Percentiles rank a stretch among this genome's conserved stretches.
Evolutionary conservation across 139 green algal genomes (phyloP).

Genomic region (Chlorella ohadii): DNA sequence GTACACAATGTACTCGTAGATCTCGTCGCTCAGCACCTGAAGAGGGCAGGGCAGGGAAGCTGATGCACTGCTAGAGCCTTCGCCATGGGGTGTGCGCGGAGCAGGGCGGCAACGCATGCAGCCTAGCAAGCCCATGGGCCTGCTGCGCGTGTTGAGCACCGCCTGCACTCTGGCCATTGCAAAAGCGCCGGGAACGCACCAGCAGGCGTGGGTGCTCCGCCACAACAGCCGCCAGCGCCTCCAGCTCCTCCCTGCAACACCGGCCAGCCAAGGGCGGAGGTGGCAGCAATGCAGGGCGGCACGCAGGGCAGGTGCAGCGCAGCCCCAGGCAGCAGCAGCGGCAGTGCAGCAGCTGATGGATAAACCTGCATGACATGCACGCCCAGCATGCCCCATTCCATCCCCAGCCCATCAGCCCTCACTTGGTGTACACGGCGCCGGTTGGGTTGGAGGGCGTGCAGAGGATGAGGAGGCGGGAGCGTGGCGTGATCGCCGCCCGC

Average conservation of each 20-base stretch:
- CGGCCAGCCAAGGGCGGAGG: too few species aligned
- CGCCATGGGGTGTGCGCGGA: too few species aligned
- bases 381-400: not conserved
- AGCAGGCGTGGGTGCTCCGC: conserved; percentile 88
- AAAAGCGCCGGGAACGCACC: conserved; percentile 6
- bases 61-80: too few species aligned
- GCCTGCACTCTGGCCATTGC: too few species aligned
- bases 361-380: too few species aligned
- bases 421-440: conserved; percentile 86
- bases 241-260: conserved; percentile 63
- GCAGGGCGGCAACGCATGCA: too few species aligned
- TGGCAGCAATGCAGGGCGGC: too few species aligned
- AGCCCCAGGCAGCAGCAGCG: not conserved
- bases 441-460: conserved; percentile 97
- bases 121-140: too few species aligned
- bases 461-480: conserved; percentile 93
- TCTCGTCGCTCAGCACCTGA: conserved; percentile 79
- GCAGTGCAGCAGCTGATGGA: too few species aligned
- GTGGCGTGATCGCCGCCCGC: conserved; percentile 75
- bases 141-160: too few species aligned
- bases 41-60: too few species aligned
- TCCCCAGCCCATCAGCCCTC: not conserved
- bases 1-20: conserved; percentile 91
- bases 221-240: conserved; percentile 87
- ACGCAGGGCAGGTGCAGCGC: not conserved